A percentile compares a stretch with the other conserved stretches of the same genome.
Conservation (phyloP, 2,329 filamentous ascomycete genomes). For the Aureobasidium uvarum region DNA sequence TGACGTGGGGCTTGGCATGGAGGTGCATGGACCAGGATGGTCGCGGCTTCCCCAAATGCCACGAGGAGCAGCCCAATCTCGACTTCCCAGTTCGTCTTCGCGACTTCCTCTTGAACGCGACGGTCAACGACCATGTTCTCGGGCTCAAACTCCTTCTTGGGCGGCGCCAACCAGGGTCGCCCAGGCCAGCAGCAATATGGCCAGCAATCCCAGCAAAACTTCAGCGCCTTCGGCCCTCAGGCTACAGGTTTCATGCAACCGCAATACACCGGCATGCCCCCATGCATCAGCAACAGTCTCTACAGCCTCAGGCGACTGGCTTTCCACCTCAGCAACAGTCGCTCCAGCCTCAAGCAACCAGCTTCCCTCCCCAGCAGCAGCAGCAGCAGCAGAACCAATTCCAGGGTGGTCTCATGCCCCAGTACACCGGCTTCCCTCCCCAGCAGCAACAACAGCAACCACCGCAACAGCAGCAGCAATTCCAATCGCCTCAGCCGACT, state of each 20-base stretch:
- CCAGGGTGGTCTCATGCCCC: constrained; percentile 38
- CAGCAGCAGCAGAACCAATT: constrained; percentile 37
- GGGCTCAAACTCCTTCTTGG: constrained; percentile 80
- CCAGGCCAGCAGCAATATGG: constrained; percentile 55
- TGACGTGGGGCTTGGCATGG: background rate
- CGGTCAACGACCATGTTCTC: constrained; percentile 69
- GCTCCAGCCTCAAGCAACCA: constrained; percentile 40
- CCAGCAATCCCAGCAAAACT: constrained; percentile 43
- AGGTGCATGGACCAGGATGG: constrained; percentile 3
- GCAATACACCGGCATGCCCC: constrained; percentile 60
- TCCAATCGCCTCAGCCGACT: constrained; percentile 39
- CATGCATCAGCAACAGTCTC: constrained; percentile 44
- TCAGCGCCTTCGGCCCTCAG: constrained; percentile 51
- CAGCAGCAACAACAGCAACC: constrained; percentile 39
- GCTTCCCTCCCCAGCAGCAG: constrained; percentile 36
- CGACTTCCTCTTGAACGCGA: constrained; percentile 2
- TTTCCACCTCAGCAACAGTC: constrained; percentile 45
- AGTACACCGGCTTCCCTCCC: constrained; percentile 52
- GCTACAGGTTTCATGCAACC: constrained; percentile 60
- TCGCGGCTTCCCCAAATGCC: background rate
- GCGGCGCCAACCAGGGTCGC: constrained; percentile 72
- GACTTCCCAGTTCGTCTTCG: background rate
- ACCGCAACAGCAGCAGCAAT: constrained; percentile 47
- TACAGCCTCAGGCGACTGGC: constrained; percentile 40
- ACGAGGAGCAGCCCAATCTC: background rate